Percentiles rank a stretch among this genome's conserved stretches.
Evolutionary conservation across 129 eudicot species (phyloP).

Genomic region (Heracleum sosnowskyi): DNA sequence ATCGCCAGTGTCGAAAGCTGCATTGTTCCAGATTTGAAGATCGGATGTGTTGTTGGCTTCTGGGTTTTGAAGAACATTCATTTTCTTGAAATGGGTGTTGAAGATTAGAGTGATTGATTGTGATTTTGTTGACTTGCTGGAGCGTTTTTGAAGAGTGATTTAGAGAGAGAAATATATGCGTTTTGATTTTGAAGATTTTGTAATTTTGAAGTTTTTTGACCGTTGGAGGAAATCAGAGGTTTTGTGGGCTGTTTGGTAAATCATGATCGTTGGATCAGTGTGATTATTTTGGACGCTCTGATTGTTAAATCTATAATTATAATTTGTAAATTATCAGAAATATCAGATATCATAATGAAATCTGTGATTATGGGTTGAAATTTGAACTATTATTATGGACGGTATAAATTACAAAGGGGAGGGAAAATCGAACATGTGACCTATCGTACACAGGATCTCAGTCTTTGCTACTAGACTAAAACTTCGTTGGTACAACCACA

Average conservation of each 20-base stretch:
- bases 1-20: slow-evolving; percentile 60
- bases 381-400: no score
- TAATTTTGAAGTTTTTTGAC: slow-evolving; percentile 39
- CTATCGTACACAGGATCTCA: no score
- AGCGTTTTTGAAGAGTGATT: neutral
- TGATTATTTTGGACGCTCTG: neutral
- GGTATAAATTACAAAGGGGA: no score
- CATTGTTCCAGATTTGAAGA: slow-evolving; percentile 82
- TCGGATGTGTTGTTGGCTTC: slow-evolving; percentile 42
- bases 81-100: slow-evolving; percentile 14
- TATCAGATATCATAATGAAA: no score
- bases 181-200: slow-evolving; percentile 1
- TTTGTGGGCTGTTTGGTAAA: neutral
- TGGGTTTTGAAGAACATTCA: slow-evolving; percentile 58
- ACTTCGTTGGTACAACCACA: no score
- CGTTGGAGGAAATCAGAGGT: slow-evolving; percentile 69
- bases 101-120: neutral
- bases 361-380: no score
- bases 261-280: neutral
- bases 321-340: no score
- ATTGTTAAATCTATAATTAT: neutral
- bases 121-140: neutral
- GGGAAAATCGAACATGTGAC: no score
- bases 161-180: neutral
- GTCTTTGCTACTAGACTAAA: no score